phyloP scores from a whole-genome alignment of 176 grass and related monocot genomes.

The Aegilops umbellulata region DNA sequence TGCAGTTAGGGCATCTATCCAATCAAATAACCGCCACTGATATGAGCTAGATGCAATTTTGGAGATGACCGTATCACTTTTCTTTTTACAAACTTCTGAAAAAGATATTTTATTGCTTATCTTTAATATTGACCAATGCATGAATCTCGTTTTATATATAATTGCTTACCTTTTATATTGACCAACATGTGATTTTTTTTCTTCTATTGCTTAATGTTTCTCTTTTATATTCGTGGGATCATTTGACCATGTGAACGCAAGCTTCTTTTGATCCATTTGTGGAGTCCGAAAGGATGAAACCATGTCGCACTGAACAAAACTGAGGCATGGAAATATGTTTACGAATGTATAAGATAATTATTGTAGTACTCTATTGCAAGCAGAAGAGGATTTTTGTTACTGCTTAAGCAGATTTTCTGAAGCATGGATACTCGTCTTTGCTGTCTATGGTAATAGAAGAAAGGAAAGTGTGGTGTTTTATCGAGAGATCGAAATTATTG shows the following conservation, averaged over 20 bases:
- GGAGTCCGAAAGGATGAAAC: background rate
- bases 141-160: too few relatives aligned
- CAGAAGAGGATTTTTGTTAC: background rate
- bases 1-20: background rate
- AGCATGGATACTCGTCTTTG: background rate
- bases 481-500: slow-evolving; percentile 14
- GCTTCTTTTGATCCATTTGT: background rate
- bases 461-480: background rate
- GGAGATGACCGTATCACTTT: background rate
- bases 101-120: background rate
- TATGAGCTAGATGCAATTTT: background rate
- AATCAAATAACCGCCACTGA: background rate
- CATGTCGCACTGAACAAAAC: background rate
- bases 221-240: background rate
- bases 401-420: background rate
- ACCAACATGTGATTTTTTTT: too few relatives aligned
- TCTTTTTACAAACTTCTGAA: background rate
- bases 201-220: background rate
- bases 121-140: too few relatives aligned
- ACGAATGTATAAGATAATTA: background rate
- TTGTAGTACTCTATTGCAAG: background rate
- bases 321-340: background rate
- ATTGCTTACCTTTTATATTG: too few relatives aligned
- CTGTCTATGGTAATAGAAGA: background rate
- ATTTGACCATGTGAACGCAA: background rate